phyloP scores from a whole-genome alignment of 176 grass and related monocot genomes.

The Musa acuminata region DNA sequence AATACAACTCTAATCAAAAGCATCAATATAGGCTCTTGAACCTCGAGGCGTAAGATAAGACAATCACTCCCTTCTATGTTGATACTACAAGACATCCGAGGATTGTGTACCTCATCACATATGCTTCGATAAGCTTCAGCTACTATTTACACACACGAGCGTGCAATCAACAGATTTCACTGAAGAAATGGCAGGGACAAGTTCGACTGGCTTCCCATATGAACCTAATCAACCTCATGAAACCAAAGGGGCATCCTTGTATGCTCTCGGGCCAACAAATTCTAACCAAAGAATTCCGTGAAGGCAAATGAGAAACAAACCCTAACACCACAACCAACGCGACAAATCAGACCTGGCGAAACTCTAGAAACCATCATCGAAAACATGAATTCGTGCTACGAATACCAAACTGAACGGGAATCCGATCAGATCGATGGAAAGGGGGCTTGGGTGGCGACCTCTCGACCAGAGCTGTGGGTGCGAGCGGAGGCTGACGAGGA shows the following conservation, averaged over 20 bases:
- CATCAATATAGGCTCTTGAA: background rate
- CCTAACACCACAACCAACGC: background rate
- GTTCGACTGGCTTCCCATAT: background rate
- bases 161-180: background rate
- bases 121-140: background rate
- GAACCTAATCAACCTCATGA: background rate
- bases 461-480: background rate
- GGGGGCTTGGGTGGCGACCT: background rate
- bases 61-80: background rate
- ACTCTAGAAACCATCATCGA: background rate
- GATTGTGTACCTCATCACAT: background rate
- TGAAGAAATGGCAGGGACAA: background rate
- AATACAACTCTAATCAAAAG: background rate
- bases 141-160: background rate
- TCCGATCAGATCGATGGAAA: background rate
- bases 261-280: no score
- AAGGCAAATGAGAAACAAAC: background rate
- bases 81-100: background rate
- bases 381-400: background rate
- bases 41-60: background rate
- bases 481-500: background rate
- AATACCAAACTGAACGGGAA: background rate
- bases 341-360: background rate
- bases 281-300: background rate
- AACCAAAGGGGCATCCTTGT: background rate